These are phyloP conservation scores for Kodamaea plutei DNA, from an alignment of 1,139 yeast species.

Conservation along the genomic window DNA sequence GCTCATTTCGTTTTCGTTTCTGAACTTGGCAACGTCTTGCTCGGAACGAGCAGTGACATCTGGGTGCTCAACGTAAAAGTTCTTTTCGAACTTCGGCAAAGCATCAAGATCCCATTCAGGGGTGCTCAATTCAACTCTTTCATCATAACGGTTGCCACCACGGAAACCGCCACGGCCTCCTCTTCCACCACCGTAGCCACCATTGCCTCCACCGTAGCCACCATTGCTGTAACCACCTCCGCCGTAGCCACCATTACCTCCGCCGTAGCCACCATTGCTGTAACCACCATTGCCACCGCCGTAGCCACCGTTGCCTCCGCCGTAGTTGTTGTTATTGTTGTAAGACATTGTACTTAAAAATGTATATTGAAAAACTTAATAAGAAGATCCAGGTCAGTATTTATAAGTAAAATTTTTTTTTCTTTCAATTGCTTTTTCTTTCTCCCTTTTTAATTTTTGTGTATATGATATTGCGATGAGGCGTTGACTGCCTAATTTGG, in stretches of 20 bases:
- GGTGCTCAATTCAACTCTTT: conserved; percentile 56
- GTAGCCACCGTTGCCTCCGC: conserved; percentile 17
- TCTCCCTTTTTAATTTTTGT: conserved; percentile 1
- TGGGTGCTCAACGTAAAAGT: conserved; percentile 86
- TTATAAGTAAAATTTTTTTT: conserved; percentile 8
- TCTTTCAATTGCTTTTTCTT: conserved; percentile 4
- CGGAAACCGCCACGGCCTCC: conserved; percentile 31
- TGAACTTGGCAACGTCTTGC: conserved; percentile 66
- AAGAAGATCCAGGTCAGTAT: conserved; percentile 6
- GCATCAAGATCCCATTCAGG: conserved; percentile 78
- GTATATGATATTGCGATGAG: too few species aligned
- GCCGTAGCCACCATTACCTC: conserved; percentile 22
- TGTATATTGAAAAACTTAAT: conserved; percentile 2
- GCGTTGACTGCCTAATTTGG: too few species aligned
- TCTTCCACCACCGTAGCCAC: conserved; percentile 31
- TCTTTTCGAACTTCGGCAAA: conserved; percentile 90
- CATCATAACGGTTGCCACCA: conserved; percentile 21
- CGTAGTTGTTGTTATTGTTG: conserved; percentile 20
- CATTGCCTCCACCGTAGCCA: conserved; percentile 28
- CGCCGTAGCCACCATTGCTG: conserved; percentile 27
- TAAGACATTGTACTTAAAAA: conserved; percentile 25
- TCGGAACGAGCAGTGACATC: conserved; percentile 71
- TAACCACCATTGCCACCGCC: conserved; percentile 21
- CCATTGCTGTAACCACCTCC: conserved; percentile 27
- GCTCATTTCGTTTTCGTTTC: conserved; percentile 83